phyloP scores from a whole-genome alignment of 192 early-diverging fungal genomes.

The Umbelopsis sp. region DNA sequence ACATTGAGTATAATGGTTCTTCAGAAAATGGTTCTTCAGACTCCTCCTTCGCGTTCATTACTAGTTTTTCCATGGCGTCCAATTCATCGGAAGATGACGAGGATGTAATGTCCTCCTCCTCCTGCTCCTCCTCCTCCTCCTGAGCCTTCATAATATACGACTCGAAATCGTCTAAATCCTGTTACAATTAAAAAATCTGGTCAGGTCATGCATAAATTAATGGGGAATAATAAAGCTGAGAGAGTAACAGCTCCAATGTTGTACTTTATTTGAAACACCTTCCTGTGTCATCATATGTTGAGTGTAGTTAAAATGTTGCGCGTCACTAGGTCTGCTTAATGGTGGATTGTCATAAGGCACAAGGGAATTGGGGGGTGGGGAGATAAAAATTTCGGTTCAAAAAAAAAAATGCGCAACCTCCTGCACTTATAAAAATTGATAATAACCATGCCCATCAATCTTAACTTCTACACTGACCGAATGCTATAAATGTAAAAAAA shows the following conservation, averaged over 20 bases:
- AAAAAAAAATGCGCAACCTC: background rate
- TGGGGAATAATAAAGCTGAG: too few species aligned
- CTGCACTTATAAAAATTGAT: background rate
- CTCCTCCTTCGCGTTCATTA: background rate
- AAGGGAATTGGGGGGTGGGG: background rate
- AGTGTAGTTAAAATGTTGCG: background rate
- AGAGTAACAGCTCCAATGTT: background rate
- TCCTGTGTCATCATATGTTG: background rate
- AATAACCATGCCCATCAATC: background rate
- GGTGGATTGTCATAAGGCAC: background rate
- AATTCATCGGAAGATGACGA: background rate
- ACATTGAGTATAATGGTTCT: background rate
- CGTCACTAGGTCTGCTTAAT: background rate
- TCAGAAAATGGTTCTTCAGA: background rate
- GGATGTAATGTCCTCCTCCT: background rate
- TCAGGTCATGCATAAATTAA: too few species aligned
- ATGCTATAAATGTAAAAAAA: background rate
- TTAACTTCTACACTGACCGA: constrained; percentile 1
- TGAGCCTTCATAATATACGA: background rate
- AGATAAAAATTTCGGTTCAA: background rate
- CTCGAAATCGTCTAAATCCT: background rate
- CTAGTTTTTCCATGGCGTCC: background rate
- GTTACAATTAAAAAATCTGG: background rate
- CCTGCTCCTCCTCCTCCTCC: background rate
- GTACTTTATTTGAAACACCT: constrained; percentile 3